These are phyloP conservation scores for Fusarium mangiferae DNA, from an alignment of 2,329 filamentous ascomycete species.

Conservation along the genomic window DNA sequence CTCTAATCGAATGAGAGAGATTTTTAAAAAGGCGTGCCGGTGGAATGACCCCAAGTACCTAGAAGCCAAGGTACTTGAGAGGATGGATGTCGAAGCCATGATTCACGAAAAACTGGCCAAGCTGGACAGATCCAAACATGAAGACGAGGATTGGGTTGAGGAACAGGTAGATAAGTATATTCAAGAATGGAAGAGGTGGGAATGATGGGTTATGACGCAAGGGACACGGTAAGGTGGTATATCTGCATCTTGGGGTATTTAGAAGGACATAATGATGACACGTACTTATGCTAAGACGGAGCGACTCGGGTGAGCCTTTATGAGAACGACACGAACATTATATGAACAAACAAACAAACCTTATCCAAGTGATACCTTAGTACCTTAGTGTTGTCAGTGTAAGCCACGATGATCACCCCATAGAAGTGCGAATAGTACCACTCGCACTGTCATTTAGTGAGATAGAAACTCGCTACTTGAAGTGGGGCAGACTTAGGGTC, in stretches of 20 bases:
- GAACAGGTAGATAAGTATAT: slow-evolving; percentile 60
- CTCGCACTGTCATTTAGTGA: neutral
- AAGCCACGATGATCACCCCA: neutral
- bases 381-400: neutral
- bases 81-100: slow-evolving; percentile 68
- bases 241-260: slow-evolving; percentile 36
- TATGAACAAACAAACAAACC: neutral
- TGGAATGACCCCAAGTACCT: slow-evolving; percentile 75
- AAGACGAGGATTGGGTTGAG: slow-evolving; percentile 52
- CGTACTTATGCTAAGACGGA: slow-evolving; percentile 33
- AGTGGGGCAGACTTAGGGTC: slow-evolving; percentile 52
- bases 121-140: slow-evolving; percentile 50
- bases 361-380: neutral
- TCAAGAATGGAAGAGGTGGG: slow-evolving; percentile 67
- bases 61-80: slow-evolving; percentile 64
- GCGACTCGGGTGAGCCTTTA: slow-evolving; percentile 28
- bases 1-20: slow-evolving; percentile 78
- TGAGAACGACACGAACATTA: slow-evolving; percentile 28
- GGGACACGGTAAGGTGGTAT: neutral
- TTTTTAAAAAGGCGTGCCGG: slow-evolving; percentile 75
- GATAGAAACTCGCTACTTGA: slow-evolving; percentile 42
- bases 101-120: slow-evolving; percentile 65
- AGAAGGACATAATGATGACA: slow-evolving; percentile 33
- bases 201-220: slow-evolving; percentile 52
- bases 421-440: neutral